Percentiles rank a stretch among this genome's conserved stretches.
Evolutionary conservation across 192 early-diverging fungal genomes (phyloP).

Genomic region (Podochytrium sp.): DNA sequence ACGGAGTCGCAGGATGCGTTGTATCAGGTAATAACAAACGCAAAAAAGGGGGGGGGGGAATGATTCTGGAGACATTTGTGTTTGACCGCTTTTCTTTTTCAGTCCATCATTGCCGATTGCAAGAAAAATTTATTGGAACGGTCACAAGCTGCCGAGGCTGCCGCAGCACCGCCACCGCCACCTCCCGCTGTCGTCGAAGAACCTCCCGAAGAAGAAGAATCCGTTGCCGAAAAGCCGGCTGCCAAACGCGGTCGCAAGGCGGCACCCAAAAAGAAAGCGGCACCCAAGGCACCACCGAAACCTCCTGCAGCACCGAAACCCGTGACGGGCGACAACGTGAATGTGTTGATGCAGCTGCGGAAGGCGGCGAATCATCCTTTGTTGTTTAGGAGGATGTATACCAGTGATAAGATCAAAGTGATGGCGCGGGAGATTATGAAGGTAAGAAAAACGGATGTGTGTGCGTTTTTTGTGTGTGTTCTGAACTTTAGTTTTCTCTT

Average conservation of each 20-base stretch:
- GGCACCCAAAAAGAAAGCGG: conserved; percentile 2
- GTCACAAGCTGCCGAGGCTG: neutral
- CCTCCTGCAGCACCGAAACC: neutral
- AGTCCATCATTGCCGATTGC: conserved; percentile 42
- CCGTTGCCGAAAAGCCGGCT: conserved; percentile 4
- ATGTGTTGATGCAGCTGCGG: conserved; percentile 77
- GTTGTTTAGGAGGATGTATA: conserved; percentile 71
- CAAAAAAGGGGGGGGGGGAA: too few species aligned
- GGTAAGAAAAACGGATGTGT: conserved; percentile 28
- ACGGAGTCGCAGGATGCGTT: conserved; percentile 35
- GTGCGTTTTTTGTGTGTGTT: conserved; percentile 18
- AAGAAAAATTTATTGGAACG: conserved; percentile 24
- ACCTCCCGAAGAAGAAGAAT: conserved; percentile 18
- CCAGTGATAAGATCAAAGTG: conserved; percentile 50
- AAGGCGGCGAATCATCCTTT: conserved; percentile 87
- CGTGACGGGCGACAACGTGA: conserved; percentile 25
- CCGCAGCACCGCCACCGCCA: conserved; percentile 1
- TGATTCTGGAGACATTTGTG: too few species aligned
- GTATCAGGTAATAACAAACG: conserved; percentile 42
- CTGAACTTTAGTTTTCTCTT: neutral
- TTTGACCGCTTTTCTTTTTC: neutral
- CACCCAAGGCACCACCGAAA: neutral
- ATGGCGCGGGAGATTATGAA: conserved; percentile 72
- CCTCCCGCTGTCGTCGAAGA: neutral
- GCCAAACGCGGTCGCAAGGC: conserved; percentile 14